These are phyloP conservation scores for Pleodorina starrii DNA, from an alignment of 139 green algal species.

Conservation along the genomic window DNA sequence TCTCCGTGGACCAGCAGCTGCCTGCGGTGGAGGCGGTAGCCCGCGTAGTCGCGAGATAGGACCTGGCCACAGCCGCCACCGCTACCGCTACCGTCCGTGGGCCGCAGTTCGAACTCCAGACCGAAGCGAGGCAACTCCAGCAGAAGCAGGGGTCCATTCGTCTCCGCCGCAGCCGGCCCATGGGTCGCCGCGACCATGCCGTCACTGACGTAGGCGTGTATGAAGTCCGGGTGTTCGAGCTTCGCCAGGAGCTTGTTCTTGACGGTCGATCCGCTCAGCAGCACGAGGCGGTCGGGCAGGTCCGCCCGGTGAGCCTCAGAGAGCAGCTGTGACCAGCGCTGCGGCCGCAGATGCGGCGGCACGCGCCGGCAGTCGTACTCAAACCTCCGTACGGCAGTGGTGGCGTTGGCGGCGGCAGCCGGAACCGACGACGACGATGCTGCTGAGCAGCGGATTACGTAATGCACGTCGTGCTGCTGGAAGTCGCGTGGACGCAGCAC, in stretches of 20 bases:
- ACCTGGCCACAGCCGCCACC: background rate
- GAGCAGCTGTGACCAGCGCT: conserved; percentile 30
- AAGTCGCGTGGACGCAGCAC: conserved; percentile 60
- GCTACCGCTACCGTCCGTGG: no score
- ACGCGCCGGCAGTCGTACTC: conserved; percentile 36
- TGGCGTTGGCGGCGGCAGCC: no score
- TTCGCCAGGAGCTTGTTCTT: conserved; percentile 57
- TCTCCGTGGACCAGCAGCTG: conserved; percentile 19
- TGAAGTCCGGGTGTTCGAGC: conserved; percentile 61
- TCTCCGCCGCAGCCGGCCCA: no score
- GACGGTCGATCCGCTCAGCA: background rate
- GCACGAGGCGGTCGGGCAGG: conserved; percentile 56
- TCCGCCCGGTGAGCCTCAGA: background rate
- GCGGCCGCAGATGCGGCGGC: conserved; percentile 8
- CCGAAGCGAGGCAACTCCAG: conserved; percentile 53
- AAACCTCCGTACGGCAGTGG: no score
- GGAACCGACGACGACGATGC: no score
- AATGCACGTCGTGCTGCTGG: conserved; percentile 52
- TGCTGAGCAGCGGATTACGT: conserved; percentile 24
- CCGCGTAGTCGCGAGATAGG: conserved; percentile 50
- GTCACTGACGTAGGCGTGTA: conserved; percentile 54
- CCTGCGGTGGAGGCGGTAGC: conserved; percentile 43
- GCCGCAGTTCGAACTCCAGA: conserved; percentile 66
- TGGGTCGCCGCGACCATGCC: no score
- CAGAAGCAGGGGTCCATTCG: background rate